Conservation (phyloP, 345 rosid genomes). For the Carallia brachiata region DNA sequence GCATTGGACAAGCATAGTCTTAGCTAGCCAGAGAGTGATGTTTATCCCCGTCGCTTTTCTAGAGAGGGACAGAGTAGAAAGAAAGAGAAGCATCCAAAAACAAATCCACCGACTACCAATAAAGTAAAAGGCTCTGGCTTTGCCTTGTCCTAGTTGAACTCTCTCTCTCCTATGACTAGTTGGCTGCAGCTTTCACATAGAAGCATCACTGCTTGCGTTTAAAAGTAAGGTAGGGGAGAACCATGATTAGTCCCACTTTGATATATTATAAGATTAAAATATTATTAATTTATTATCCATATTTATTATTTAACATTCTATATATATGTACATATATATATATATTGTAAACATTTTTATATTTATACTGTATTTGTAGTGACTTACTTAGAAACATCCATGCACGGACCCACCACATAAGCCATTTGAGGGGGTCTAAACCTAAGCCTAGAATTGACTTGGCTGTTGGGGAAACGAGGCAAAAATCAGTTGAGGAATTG, state of each 20-base stretch:
- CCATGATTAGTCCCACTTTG: constrained; percentile 28
- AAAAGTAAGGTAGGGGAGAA: constrained; percentile 27
- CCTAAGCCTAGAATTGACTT: constrained; percentile 21
- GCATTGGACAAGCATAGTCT: constrained; percentile 9
- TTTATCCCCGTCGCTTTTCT: background rate
- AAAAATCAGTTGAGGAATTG: constrained; percentile 24
- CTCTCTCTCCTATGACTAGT: constrained; percentile 8
- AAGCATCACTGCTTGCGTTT: constrained; percentile 43
- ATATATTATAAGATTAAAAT: no score
- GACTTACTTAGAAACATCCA: no score
- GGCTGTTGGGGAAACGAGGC: constrained; percentile 14
- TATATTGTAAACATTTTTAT: no score
- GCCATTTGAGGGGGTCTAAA: background rate
- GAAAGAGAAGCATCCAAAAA: constrained; percentile 4
- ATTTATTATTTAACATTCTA: background rate
- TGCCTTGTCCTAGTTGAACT: constrained; percentile 38
- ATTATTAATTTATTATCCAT: no score
- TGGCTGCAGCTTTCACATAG: constrained; percentile 20
- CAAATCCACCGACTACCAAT: constrained; percentile 31
- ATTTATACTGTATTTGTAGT: no score
- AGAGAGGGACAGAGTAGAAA: background rate
- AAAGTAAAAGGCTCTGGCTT: constrained; percentile 13
- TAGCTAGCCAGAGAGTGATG: background rate
- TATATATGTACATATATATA: no score
- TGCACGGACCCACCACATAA: constrained; percentile 16